Base-by-base conservation (phyloP, 306 rosid species). In the Biancaea sappan region DNA sequence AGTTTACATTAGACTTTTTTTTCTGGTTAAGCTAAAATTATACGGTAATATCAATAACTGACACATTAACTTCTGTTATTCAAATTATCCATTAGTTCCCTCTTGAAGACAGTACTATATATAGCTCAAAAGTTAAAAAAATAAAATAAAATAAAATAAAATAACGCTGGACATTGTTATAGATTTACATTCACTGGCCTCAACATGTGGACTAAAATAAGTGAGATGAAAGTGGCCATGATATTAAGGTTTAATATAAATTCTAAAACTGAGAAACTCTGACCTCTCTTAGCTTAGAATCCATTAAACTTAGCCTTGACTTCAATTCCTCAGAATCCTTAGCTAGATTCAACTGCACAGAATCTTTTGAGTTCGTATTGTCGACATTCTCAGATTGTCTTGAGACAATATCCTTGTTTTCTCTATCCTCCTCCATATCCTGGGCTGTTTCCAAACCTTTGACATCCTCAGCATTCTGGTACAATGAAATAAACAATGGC, bases 241-340 rank as follows among this genome's bases (percentile, higher is more conserved):
- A 50, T 38, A 54, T 46, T 37, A 18, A 74, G 69, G 28, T 58
- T 78, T 47, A 63, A 67, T 69, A 46, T 73, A 51, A 12, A 38
- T 2, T 38, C n/a, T n/a, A 11, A 38, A 11, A 78, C 69, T 76
- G 54, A 37, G 40, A 72, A 83, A 40, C 43, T 79, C 88, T 83
- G 50, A 94, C 99, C 99, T 87, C 97, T 75, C 83, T 85, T 72
- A 92, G 88, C 79, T 90, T 90, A 29, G 87, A 79, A 66, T 86
- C 91, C 84, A 83, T 79, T 53, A 69, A 11, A 66, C 76, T 60
- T 28, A 94, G 83, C 85, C 79, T 87, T 76, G 85, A 80, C 69
- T 80, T 83, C 85, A 88, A 76, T 69, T 87, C 93, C 84, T 84
- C 88, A 67, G 82, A 80, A 71, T 87, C 89, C 77, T 83, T 84